Conservation (phyloP, 306 rosid genomes). For the Leucaena leucocephala region DNA sequence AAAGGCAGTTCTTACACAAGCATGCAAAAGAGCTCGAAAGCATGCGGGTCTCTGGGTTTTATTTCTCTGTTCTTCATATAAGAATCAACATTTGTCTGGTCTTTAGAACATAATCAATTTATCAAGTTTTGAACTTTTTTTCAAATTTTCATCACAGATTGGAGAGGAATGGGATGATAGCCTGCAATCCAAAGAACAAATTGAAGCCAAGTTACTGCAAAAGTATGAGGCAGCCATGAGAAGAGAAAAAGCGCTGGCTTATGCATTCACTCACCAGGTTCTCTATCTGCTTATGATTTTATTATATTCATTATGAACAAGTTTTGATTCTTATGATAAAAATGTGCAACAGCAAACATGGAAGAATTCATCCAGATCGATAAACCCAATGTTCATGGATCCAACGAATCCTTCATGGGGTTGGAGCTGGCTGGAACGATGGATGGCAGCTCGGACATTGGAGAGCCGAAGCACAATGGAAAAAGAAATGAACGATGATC, state of each 20-base stretch:
- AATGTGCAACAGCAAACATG: slow-evolving; percentile 63
- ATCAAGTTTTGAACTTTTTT: slow-evolving; percentile 30
- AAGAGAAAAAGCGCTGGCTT: slow-evolving; percentile 96
- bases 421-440: slow-evolving; percentile 99
- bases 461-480: slow-evolving; percentile 59
- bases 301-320: slow-evolving; percentile 24
- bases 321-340: slow-evolving; percentile 23
- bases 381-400: slow-evolving; percentile 93
- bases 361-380: slow-evolving; percentile 72
- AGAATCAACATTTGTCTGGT: too few species aligned
- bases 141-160: slow-evolving; percentile 56
- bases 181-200: slow-evolving; percentile 91
- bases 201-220: slow-evolving; percentile 79
- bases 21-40: slow-evolving; percentile 87
- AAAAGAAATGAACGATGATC: slow-evolving; percentile 70
- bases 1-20: slow-evolving; percentile 86
- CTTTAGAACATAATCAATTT: background rate
- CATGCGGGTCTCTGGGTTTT: slow-evolving; percentile 66
- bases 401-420: slow-evolving; percentile 97
- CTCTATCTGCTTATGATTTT: slow-evolving; percentile 32
- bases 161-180: slow-evolving; percentile 99
- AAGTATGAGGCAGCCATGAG: slow-evolving; percentile 91
- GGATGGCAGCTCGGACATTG: slow-evolving; percentile 90
- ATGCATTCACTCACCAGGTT: slow-evolving; percentile 98
- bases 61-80: slow-evolving; percentile 28